phyloP scores from a whole-genome alignment of 257 asterid species.

The Capsicum rhomboideum region DNA sequence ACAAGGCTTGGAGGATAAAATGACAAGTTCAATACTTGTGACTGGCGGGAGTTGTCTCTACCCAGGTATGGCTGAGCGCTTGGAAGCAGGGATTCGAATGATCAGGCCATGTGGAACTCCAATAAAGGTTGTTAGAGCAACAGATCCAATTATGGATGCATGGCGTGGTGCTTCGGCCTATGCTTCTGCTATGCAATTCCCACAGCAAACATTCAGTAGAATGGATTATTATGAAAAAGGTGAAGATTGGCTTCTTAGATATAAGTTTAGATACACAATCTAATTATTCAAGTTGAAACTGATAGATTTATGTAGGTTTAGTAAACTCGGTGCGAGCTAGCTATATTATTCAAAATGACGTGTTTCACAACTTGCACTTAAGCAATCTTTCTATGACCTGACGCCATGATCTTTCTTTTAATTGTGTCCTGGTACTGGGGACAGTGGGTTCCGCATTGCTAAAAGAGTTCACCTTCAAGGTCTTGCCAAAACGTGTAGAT shows the following conservation, averaged over 20 bases:
- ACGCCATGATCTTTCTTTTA: neutral
- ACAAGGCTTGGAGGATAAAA: constrained; percentile 37
- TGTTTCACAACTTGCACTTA: neutral
- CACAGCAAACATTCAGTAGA: constrained; percentile 61
- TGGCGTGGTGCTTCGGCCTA: constrained; percentile 93
- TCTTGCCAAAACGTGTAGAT: neutral
- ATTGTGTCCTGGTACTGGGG: neutral
- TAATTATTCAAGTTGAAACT: constrained; percentile 15
- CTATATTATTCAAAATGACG: neutral
- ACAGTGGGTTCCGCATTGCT: neutral
- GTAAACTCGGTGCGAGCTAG: neutral
- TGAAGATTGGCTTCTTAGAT: constrained; percentile 73
- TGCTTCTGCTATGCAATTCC: constrained; percentile 53
- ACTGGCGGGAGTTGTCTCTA: constrained; percentile 91
- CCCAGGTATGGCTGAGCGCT: constrained; percentile 72
- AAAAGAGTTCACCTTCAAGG: neutral
- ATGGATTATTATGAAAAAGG: constrained; percentile 91
- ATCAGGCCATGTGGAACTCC: constrained; percentile 75
- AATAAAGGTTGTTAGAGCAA: constrained; percentile 49
- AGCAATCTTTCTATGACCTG: neutral
- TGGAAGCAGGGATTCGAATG: constrained; percentile 80
- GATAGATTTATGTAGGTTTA: neutral
- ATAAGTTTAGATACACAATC: constrained; percentile 47
- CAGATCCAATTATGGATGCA: constrained; percentile 71
- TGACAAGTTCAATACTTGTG: constrained; percentile 67